A percentile compares a stretch with the other conserved stretches of the same genome.
Conservation (phyloP, 805 yeast genomes). For the Jamesozyma spencerorum region DNA sequence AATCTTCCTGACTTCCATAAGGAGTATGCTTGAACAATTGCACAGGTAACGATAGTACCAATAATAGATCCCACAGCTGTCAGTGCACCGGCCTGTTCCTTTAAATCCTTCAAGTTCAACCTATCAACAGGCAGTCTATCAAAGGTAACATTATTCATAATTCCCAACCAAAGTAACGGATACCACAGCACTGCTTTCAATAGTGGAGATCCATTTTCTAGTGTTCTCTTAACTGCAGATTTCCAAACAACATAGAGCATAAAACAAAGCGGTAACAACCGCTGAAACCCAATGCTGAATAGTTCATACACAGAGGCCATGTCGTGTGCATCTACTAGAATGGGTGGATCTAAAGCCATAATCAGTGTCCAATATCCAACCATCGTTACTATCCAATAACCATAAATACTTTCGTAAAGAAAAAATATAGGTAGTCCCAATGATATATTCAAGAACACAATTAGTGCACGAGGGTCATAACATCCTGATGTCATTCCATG, state of each 20-base stretch:
- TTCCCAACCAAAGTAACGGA: slow-evolving; percentile 74
- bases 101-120: slow-evolving; percentile 60
- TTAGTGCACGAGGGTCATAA: slow-evolving; percentile 54
- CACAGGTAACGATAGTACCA: slow-evolving; percentile 41
- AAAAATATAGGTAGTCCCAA: slow-evolving; percentile 56
- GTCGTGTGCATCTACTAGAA: slow-evolving; percentile 43
- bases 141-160: slow-evolving; percentile 77
- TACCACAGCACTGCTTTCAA: slow-evolving; percentile 48
- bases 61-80: slow-evolving; percentile 49
- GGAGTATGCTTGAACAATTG: slow-evolving; percentile 62
- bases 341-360: slow-evolving; percentile 73
- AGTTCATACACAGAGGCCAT: slow-evolving; percentile 47
- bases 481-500: slow-evolving; percentile 41
- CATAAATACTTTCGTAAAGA: slow-evolving; percentile 36
- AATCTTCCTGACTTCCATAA: slow-evolving; percentile 75
- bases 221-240: slow-evolving; percentile 42
- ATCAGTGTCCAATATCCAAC: slow-evolving; percentile 81
- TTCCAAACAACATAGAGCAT: slow-evolving; percentile 64
- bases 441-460: slow-evolving; percentile 49
- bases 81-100: slow-evolving; percentile 68
- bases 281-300: slow-evolving; percentile 59
- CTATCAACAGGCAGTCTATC: slow-evolving; percentile 86
- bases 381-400: slow-evolving; percentile 52
- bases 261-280: slow-evolving; percentile 68
- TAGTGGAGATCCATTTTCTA: slow-evolving; percentile 36